Conservation (phyloP, 1,284 basidiomycete genomes). For the Rhizoctonia solani region DNA sequence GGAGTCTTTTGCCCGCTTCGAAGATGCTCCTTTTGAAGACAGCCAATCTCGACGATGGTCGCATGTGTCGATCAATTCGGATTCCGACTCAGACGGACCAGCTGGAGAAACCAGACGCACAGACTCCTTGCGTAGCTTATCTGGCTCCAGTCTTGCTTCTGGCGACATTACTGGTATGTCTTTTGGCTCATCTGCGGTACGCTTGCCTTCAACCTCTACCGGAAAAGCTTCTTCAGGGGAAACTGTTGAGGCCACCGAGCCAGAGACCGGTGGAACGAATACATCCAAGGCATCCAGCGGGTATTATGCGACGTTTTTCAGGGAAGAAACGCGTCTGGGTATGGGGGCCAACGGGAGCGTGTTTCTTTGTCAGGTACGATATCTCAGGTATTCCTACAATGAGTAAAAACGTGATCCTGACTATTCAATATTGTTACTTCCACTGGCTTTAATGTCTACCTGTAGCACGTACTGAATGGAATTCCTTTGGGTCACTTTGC, state of each 20-base stretch:
- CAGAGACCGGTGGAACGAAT: slow-evolving; percentile 34
- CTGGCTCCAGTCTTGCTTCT: slow-evolving; percentile 1
- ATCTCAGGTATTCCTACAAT: neutral
- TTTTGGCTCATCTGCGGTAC: slow-evolving; percentile 14
- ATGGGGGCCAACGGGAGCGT: slow-evolving; percentile 85
- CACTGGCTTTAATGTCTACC: slow-evolving; percentile 65
- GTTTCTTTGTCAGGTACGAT: slow-evolving; percentile 76
- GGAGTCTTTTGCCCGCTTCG: slow-evolving; percentile 23
- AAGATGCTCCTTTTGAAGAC: slow-evolving; percentile 5
- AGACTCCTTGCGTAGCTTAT: slow-evolving; percentile 5
- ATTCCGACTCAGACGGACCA: slow-evolving; percentile 13
- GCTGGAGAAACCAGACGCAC: neutral
- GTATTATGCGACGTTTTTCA: slow-evolving; percentile 50
- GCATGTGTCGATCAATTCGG: slow-evolving; percentile 23
- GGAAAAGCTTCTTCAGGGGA: neutral
- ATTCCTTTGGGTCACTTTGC: slow-evolving; percentile 70
- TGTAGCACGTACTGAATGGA: slow-evolving; percentile 17
- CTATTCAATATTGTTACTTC: slow-evolving; percentile 54
- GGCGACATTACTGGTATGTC: slow-evolving; percentile 8
- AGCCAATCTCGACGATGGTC: slow-evolving; percentile 19
- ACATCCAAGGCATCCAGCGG: slow-evolving; percentile 41
- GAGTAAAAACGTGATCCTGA: too few relatives aligned
- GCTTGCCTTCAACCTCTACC: neutral
- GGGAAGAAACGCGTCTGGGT: slow-evolving; percentile 52
- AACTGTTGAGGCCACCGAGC: neutral